phyloP scores from a whole-genome alignment of 139 green algal genomes.

The Eudorina sp. region DNA sequence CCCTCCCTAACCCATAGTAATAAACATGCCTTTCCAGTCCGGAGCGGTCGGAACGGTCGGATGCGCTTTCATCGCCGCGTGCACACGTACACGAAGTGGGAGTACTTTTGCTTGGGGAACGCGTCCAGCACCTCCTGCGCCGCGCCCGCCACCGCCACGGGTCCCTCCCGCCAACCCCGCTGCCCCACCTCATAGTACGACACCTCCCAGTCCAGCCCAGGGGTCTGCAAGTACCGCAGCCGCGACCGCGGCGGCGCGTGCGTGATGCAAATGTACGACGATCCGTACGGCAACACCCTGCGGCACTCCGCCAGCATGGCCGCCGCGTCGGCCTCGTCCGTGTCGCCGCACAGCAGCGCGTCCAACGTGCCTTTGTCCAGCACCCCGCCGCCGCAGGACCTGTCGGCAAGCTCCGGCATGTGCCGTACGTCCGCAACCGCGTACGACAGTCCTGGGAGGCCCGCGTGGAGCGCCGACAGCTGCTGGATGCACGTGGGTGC shows the following conservation, averaged over 20 bases:
- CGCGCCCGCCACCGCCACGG: slow-evolving; percentile 20
- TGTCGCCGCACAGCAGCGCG: slow-evolving; percentile 57
- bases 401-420: slow-evolving; percentile 42
- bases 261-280: slow-evolving; percentile 60
- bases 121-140: neutral
- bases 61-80: neutral
- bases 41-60: too few species aligned
- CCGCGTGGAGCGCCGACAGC: neutral
- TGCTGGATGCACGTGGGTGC: slow-evolving; percentile 40
- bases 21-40: too few species aligned
- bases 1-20: too few species aligned
- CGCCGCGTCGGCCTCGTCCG: slow-evolving; percentile 33
- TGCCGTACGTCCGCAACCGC: slow-evolving; percentile 29
- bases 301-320: slow-evolving; percentile 58
- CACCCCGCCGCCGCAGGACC: slow-evolving; percentile 15
- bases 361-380: slow-evolving; percentile 57
- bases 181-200: slow-evolving; percentile 65
- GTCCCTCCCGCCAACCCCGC: slow-evolving; percentile 56
- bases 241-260: slow-evolving; percentile 37
- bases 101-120: slow-evolving; percentile 42
- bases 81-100: slow-evolving; percentile 58
- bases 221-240: slow-evolving; percentile 38
- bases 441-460: slow-evolving; percentile 41
- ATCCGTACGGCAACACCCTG: slow-evolving; percentile 58
- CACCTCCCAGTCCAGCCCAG: slow-evolving; percentile 54